Evolutionary conservation across 2,329 filamentous ascomycete species (phyloP).

Genomic region (Graphilbum fragrans): DNA sequence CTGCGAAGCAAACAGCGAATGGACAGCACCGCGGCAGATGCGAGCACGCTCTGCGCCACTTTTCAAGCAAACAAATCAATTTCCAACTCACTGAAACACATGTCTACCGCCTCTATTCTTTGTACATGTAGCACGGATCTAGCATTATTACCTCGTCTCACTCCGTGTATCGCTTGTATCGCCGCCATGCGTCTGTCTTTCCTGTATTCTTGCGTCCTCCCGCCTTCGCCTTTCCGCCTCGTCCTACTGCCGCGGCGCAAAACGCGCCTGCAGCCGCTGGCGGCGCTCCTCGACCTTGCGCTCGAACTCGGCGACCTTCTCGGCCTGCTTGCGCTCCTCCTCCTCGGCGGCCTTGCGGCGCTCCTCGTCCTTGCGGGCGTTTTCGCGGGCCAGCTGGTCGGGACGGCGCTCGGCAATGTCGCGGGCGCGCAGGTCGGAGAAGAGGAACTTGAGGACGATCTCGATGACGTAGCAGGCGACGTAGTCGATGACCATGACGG

Average conservation of each 20-base stretch:
- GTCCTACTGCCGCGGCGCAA: background rate
- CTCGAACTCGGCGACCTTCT: slow-evolving; percentile 49
- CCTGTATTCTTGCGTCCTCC: background rate
- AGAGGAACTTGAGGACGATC: slow-evolving; percentile 68
- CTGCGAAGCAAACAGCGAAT: too few species aligned
- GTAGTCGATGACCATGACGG: slow-evolving; percentile 80
- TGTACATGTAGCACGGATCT: too few species aligned
- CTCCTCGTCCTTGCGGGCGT: slow-evolving; percentile 51
- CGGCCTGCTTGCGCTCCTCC: slow-evolving; percentile 38
- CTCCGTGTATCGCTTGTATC: too few species aligned
- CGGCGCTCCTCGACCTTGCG: slow-evolving; percentile 39
- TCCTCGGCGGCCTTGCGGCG: slow-evolving; percentile 34
- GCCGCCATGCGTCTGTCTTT: too few species aligned
- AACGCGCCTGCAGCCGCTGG: slow-evolving; percentile 13
- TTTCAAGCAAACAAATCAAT: too few species aligned
- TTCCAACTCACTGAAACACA: too few species aligned
- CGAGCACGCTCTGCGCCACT: too few species aligned
- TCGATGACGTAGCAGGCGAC: slow-evolving; percentile 79
- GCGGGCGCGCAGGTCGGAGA: slow-evolving; percentile 85
- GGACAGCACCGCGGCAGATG: too few species aligned
- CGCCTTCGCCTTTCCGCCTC: background rate
- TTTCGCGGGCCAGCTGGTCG: slow-evolving; percentile 74
- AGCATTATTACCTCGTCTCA: too few species aligned
- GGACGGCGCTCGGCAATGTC: slow-evolving; percentile 81
- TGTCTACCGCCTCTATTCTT: too few species aligned